Percentiles rank a stretch among this genome's conserved stretches.
Conservation (phyloP, 371 early-diverging fungal genomes). For the Dichotomocladium elegans region DNA sequence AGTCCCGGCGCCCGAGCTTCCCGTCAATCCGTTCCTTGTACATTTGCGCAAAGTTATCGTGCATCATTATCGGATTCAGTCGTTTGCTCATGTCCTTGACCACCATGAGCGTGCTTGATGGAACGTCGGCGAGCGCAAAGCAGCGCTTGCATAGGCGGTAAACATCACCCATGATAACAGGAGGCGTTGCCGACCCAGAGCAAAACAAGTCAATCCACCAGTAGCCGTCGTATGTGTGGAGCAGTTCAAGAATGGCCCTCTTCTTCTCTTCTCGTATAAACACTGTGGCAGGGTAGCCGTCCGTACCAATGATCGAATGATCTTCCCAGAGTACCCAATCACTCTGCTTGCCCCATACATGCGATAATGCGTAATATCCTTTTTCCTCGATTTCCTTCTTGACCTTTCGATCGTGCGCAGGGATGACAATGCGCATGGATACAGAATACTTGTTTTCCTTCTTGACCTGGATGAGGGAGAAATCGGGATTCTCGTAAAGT, state of each 20-base stretch:
- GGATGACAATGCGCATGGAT: no score
- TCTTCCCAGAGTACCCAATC: background rate
- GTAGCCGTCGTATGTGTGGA: background rate
- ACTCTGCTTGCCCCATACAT: background rate
- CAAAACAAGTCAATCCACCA: background rate
- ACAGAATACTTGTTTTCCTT: no score
- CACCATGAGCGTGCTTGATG: background rate
- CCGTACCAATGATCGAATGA: background rate
- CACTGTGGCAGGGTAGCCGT: background rate
- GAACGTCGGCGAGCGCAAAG: background rate
- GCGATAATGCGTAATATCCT: background rate
- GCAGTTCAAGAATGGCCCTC: background rate
- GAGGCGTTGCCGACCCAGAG: background rate
- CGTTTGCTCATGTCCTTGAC: background rate
- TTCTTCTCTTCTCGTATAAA: background rate
- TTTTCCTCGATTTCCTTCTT: no score
- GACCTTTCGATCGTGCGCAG: no score
- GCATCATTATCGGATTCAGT: no score
- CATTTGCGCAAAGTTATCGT: no score
- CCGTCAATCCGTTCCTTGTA: no score
- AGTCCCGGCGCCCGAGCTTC: no score
- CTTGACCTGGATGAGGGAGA: no score
- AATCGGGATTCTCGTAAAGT: no score
- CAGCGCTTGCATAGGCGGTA: background rate
- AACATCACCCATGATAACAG: background rate